Percentiles rank a stretch among this genome's conserved stretches.
These are phyloP conservation scores for Hsuehochloa calcarea DNA, from an alignment of 176 grass and related monocot species.

Conservation along the genomic window DNA sequence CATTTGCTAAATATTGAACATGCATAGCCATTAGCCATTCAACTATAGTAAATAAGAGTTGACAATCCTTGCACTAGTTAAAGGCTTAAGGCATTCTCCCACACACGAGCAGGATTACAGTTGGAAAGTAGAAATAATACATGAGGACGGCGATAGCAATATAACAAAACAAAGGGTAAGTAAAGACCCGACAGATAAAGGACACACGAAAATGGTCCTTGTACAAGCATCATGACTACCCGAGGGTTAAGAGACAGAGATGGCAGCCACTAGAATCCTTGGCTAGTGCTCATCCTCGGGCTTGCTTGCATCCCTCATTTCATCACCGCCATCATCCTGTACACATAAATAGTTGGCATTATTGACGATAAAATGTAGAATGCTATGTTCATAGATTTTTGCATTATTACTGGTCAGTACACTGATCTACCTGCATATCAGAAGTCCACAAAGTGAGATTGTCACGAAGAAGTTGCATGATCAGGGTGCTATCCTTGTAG, in stretches of 20 bases:
- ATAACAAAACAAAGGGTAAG: constrained; percentile 49
- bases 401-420: neutral
- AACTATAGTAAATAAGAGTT: constrained; percentile 39
- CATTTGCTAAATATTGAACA: constrained; percentile 25
- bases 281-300: constrained; percentile 61
- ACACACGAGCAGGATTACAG: constrained; percentile 45
- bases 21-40: constrained; percentile 34
- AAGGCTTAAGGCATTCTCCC: constrained; percentile 41
- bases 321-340: constrained; percentile 82
- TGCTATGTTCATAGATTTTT: neutral
- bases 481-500: constrained; percentile 98
- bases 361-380: neutral
- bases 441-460: constrained; percentile 98
- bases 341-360: constrained; percentile 28
- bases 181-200: constrained; percentile 39
- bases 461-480: constrained; percentile 99
- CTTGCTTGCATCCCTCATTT: constrained; percentile 85
- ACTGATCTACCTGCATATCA: constrained; percentile 82
- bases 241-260: constrained; percentile 19
- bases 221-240: constrained; percentile 49
- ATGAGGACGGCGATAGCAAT: constrained; percentile 31
- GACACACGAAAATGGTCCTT: constrained; percentile 54
- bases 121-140: constrained; percentile 50
- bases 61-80: constrained; percentile 43
- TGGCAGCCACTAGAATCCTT: constrained; percentile 28